Conservation (phyloP, 1,284 basidiomycete species). For the Mixia osmundae region DNA sequence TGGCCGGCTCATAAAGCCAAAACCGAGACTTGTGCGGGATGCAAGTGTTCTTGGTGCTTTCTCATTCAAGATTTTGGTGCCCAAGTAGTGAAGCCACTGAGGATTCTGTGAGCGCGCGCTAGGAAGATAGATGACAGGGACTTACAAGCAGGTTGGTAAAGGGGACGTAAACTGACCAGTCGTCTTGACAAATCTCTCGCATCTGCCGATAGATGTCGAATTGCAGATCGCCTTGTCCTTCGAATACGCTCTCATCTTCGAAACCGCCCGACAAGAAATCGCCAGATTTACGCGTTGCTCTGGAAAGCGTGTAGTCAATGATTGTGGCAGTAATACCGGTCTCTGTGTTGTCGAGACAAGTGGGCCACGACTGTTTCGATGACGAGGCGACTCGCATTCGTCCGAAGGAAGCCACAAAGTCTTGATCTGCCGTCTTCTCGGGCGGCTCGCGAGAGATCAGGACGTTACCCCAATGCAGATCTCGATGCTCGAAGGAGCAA, state of each 20-base stretch:
- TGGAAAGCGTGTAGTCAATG: slow-evolving; percentile 82
- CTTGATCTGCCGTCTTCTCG: slow-evolving; percentile 8
- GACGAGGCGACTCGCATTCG: not conserved
- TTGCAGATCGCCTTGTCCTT: slow-evolving; percentile 52
- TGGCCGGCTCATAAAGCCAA: slow-evolving; percentile 1
- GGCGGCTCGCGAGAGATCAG: slow-evolving; percentile 45
- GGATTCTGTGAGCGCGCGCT: not conserved
- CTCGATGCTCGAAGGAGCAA: slow-evolving; percentile 82
- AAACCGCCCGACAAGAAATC: slow-evolving; percentile 18
- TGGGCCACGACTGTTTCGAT: not conserved
- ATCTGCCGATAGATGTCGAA: slow-evolving; percentile 88
- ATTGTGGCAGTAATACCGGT: slow-evolving; percentile 41
- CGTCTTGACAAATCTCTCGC: slow-evolving; percentile 33
- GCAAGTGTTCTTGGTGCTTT: slow-evolving; percentile 36
- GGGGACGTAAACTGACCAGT: slow-evolving; percentile 52
- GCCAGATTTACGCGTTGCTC: slow-evolving; percentile 31
- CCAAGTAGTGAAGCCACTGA: slow-evolving; percentile 64
- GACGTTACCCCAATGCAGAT: slow-evolving; percentile 95
- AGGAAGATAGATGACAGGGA: slow-evolving; percentile 1
- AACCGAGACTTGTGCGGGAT: not conserved
- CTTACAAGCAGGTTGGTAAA: slow-evolving; percentile 70
- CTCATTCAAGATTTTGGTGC: slow-evolving; percentile 38
- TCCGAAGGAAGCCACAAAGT: not conserved
- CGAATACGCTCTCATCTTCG: slow-evolving; percentile 21
- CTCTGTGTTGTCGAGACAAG: not conserved